Conservation (phyloP, 2,329 filamentous ascomycete species). For the Ophidiomyces ophidiicola region DNA sequence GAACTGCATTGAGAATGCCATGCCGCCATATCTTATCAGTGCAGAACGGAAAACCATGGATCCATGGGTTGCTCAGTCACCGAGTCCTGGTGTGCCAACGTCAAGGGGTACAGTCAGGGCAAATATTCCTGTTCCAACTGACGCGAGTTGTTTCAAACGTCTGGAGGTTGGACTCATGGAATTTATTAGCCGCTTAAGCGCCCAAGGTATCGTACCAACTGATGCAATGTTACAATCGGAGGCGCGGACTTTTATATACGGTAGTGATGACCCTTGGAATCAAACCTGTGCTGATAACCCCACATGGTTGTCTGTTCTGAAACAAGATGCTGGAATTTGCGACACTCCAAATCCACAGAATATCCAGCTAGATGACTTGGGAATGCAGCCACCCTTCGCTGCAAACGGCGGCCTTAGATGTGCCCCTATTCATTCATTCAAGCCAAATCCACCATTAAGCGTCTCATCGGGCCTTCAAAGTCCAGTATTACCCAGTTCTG, state of each 20-base stretch:
- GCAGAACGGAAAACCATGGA: constrained; percentile 25
- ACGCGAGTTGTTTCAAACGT: constrained; percentile 33
- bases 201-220: constrained; percentile 26
- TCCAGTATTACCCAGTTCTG: constrained; percentile 19
- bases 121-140: constrained; percentile 22
- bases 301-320: constrained; percentile 36
- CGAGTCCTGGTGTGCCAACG: constrained; percentile 1
- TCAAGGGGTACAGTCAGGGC: not conserved
- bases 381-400: constrained; percentile 34
- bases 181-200: constrained; percentile 27
- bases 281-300: constrained; percentile 37
- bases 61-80: constrained; percentile 20
- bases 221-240: constrained; percentile 24
- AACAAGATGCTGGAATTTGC: constrained; percentile 32
- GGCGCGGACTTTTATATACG: constrained; percentile 23
- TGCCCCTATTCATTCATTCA: constrained; percentile 25
- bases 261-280: constrained; percentile 24
- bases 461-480: constrained; percentile 20
- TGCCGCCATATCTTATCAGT: constrained; percentile 29
- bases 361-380: constrained; percentile 28
- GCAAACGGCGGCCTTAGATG: constrained; percentile 26
- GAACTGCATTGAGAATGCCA: constrained; percentile 27
- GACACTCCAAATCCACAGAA: constrained; percentile 23
- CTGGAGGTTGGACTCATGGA: constrained; percentile 31
- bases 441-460: constrained; percentile 17